Percentiles rank a stretch among this genome's conserved stretches.
Evolutionary conservation across 2,329 filamentous ascomycete species (phyloP).

Genomic region (Colletotrichum spinosum): DNA sequence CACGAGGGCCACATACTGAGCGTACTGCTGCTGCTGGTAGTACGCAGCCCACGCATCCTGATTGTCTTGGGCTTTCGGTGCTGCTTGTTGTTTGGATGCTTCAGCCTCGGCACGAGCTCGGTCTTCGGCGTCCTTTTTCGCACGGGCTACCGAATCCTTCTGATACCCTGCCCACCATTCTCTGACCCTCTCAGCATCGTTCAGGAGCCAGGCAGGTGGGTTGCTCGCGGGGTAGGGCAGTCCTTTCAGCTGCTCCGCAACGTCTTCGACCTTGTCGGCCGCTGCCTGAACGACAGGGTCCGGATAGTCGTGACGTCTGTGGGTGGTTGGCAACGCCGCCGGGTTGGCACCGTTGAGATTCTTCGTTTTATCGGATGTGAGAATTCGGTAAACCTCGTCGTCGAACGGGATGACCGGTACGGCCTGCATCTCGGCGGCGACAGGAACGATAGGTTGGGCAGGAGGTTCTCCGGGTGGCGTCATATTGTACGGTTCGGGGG

Average conservation of each 20-base stretch:
- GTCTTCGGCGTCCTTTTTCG: conserved; percentile 54
- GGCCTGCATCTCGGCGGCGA: conserved; percentile 47
- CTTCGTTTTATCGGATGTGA: conserved; percentile 57
- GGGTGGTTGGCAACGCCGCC: conserved; percentile 40
- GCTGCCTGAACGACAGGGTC: conserved; percentile 58
- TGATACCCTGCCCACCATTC: conserved; percentile 66
- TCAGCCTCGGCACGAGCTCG: conserved; percentile 49
- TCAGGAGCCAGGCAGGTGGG: conserved; percentile 64
- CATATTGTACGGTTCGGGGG: conserved; percentile 37
- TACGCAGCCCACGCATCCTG: conserved; percentile 45
- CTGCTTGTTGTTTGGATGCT: conserved; percentile 45
- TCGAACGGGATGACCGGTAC: conserved; percentile 48
- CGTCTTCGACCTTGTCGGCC: conserved; percentile 55
- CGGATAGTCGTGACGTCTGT: conserved; percentile 51
- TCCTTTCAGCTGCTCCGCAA: conserved; percentile 55
- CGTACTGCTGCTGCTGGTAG: conserved; percentile 47
- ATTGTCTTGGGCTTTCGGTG: conserved; percentile 34
- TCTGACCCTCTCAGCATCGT: conserved; percentile 58
- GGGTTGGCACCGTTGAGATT: conserved; percentile 56
- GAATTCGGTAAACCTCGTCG: conserved; percentile 55
- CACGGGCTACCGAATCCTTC: conserved; percentile 51
- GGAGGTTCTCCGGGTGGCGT: conserved; percentile 31
- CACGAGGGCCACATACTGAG: conserved; percentile 55
- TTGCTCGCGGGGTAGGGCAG: conserved; percentile 62
- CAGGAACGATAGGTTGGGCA: conserved; percentile 42